Base-by-base conservation (phyloP, 1,284 basidiomycete species). In the Leccinum fallax region DNA sequence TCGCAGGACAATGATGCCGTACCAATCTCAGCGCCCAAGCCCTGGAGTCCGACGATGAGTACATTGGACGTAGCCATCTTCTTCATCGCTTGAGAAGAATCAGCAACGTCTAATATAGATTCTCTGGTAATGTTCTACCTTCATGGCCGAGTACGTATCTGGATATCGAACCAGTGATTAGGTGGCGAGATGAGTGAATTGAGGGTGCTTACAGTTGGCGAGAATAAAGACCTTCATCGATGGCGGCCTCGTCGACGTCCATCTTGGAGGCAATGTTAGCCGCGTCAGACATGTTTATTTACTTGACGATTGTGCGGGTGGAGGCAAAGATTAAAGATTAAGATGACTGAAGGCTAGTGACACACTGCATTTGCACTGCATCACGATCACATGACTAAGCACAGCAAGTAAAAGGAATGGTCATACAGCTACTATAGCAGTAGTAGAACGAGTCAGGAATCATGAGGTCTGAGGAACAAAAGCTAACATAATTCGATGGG, bases 31-130 rank as follows among this genome's bases (percentile, higher is more conserved):
- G 94, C 94, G 63, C 97, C 97, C 63, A 99, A 81, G 65, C 97
- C 97, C 67, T 92, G 91, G 76, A 97, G 79, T 34, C 97, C 97
- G 52, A 98, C 90, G 68, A 99, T 89, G 65, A 99, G 87, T 54
- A 99, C 93, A 75, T 98, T 97, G 60, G 96, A 98, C 30, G 86
- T 84, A 8, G 97, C 97, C 97, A 99, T 99, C 74, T 91, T 92
- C 84, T 98, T 98, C 97, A 99, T 99, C 53, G 97, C 97, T 95
- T 72, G 28, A 26, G 30, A 52, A 51, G 26, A 3, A 32, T 69
- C 30, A 65, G 58, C 19, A 32, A 61, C 5, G 9, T 63, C 24
- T 52, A 60, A 53, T 61, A 24, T 28, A 24, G 57, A 9, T 16
- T 16, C 4, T 36, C 34, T 53, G 30, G 32, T 32, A 34, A 49